Evolutionary conservation across 2,329 filamentous ascomycete genomes (phyloP).

Genomic region (Aspergillus glaucus): DNA sequence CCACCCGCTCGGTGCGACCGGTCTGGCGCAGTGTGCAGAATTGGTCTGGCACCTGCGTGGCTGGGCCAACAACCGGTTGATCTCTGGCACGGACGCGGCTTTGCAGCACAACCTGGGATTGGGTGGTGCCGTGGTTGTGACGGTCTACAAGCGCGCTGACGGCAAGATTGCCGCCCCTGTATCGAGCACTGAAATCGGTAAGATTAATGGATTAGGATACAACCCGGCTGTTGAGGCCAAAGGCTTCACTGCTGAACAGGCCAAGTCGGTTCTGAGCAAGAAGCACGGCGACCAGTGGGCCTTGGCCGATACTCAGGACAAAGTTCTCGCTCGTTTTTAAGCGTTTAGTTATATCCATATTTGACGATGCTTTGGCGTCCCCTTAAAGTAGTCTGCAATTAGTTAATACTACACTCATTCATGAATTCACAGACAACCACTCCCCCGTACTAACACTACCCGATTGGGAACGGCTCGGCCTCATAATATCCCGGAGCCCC

Average conservation of each 20-base stretch:
- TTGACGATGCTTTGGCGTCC: too few relatives aligned
- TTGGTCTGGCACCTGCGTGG: constrained; percentile 91
- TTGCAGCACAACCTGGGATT: constrained; percentile 92
- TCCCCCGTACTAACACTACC: neutral
- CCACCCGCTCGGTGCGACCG: constrained; percentile 86
- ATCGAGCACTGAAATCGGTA: constrained; percentile 58
- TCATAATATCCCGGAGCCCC: neutral
- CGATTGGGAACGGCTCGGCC: neutral
- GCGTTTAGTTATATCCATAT: neutral
- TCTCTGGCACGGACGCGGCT: constrained; percentile 62
- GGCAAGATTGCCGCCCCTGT: constrained; percentile 58
- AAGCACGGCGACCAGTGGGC: constrained; percentile 67
- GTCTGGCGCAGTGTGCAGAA: constrained; percentile 93
- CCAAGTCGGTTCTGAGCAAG: constrained; percentile 63
- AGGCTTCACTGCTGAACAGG: constrained; percentile 76
- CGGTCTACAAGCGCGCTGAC: constrained; percentile 80
- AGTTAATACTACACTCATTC: neutral
- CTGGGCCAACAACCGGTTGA: constrained; percentile 85
- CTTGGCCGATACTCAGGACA: constrained; percentile 65
- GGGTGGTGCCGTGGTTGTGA: constrained; percentile 83
- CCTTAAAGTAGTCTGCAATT: too few relatives aligned
- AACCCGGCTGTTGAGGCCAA: constrained; percentile 87
- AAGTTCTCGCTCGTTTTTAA: constrained; percentile 64
- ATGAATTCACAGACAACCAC: neutral
- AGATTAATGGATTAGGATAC: constrained; percentile 68